Conservation (phyloP, 2,329 filamentous ascomycete genomes). For the Aspergillus sp. region DNA sequence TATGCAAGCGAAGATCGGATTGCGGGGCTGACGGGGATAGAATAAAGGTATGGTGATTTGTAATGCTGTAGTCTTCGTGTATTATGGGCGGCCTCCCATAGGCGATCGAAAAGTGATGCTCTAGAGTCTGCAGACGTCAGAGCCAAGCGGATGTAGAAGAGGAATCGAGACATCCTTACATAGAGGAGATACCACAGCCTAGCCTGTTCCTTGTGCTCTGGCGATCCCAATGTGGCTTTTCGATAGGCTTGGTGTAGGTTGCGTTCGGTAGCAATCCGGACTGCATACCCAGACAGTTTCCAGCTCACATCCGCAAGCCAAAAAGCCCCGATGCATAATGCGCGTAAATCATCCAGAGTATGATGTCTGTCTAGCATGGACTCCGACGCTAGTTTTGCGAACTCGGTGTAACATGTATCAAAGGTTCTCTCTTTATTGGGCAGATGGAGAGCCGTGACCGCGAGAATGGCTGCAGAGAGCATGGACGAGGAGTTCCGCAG, state of each 20-base stretch:
- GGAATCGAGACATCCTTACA: slow-evolving; percentile 32
- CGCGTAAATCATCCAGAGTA: slow-evolving; percentile 56
- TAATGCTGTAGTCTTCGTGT: slow-evolving; percentile 44
- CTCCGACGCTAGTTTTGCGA: slow-evolving; percentile 56
- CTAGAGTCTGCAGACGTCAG: slow-evolving; percentile 38
- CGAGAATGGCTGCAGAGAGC: slow-evolving; percentile 50
- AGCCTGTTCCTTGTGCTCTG: slow-evolving; percentile 43
- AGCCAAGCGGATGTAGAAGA: background rate
- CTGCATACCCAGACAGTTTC: slow-evolving; percentile 51
- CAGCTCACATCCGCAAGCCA: slow-evolving; percentile 60
- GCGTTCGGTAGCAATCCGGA: slow-evolving; percentile 49
- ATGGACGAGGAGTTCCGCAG: slow-evolving; percentile 54
- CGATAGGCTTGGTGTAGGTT: slow-evolving; percentile 49
- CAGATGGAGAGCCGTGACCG: slow-evolving; percentile 57
- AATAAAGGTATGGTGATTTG: slow-evolving; percentile 41
- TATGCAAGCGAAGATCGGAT: slow-evolving; percentile 43
- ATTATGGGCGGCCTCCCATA: slow-evolving; percentile 51
- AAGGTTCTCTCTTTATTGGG: slow-evolving; percentile 52
- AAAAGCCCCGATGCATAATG: slow-evolving; percentile 59
- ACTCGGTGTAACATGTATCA: slow-evolving; percentile 56
- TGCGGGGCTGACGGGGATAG: slow-evolving; percentile 36
- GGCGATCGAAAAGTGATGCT: slow-evolving; percentile 51
- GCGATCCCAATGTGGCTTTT: slow-evolving; percentile 43
- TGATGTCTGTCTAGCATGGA: slow-evolving; percentile 59
- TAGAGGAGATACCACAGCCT: slow-evolving; percentile 49